A percentile compares a stretch with the other conserved stretches of the same genome.
Conservation (phyloP, 768 basidiomycete species). For the Kwoniella heveanensis region DNA sequence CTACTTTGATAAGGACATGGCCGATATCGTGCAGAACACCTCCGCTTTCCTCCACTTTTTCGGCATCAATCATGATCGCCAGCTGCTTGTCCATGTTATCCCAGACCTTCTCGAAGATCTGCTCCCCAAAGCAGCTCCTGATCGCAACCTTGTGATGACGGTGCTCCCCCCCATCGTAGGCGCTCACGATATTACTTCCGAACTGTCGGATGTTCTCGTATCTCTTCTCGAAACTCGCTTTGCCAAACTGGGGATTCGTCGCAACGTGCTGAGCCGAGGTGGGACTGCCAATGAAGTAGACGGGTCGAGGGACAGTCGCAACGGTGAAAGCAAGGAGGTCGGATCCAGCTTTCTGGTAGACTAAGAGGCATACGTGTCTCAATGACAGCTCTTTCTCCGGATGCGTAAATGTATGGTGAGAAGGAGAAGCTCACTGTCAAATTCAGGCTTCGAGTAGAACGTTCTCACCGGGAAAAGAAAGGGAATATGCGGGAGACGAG, state of each 20-base stretch:
- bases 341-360: slow-evolving; percentile 29
- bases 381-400: too few relatives aligned
- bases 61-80: slow-evolving; percentile 25
- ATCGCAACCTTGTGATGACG: slow-evolving; percentile 30
- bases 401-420: too few relatives aligned
- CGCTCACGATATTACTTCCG: slow-evolving; percentile 29
- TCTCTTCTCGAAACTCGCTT: slow-evolving; percentile 21
- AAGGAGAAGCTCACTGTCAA: slow-evolving; percentile 7
- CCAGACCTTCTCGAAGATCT: slow-evolving; percentile 29
- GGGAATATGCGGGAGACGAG: slow-evolving; percentile 34
- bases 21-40: slow-evolving; percentile 25
- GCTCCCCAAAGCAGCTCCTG: slow-evolving; percentile 37
- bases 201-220: slow-evolving; percentile 28
- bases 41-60: slow-evolving; percentile 16
- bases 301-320: slow-evolving; percentile 16
- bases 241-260: slow-evolving; percentile 19
- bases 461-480: slow-evolving; percentile 26
- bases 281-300: slow-evolving; percentile 31
- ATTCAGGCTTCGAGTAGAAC: slow-evolving; percentile 15
- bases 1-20: slow-evolving; percentile 22
- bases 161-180: slow-evolving; percentile 28
- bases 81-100: slow-evolving; percentile 14
- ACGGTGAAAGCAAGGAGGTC: slow-evolving; percentile 34
- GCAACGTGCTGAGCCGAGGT: slow-evolving; percentile 12
- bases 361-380: slow-evolving; percentile 2